Percentiles rank a stretch among this genome's conserved stretches.
phyloP scores from a whole-genome alignment of 208 protist genomes.

The Leishmania martiniquensis region DNA sequence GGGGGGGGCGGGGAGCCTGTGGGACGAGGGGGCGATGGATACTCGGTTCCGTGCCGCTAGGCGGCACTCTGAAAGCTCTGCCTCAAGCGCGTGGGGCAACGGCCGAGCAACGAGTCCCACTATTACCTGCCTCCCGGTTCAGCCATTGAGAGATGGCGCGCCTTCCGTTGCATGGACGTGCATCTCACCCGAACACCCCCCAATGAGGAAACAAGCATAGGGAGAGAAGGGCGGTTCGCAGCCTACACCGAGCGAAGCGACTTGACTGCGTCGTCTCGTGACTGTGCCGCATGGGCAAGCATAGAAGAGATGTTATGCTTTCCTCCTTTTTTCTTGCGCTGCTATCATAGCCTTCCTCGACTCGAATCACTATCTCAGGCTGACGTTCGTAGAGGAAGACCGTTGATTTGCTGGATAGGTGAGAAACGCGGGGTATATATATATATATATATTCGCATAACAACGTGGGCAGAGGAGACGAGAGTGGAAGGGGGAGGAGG shows the following conservation, averaged over 20 bases:
- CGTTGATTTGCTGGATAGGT: background rate
- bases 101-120: background rate
- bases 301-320: too few species aligned
- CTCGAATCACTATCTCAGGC: too few species aligned
- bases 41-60: background rate
- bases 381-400: background rate
- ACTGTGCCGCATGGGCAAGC: too few species aligned
- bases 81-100: background rate
- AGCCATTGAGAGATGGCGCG: background rate
- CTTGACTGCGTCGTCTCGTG: too few species aligned
- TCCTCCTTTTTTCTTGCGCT: too few species aligned
- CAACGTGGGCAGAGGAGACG: background rate
- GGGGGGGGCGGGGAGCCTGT: too few species aligned
- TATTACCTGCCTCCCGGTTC: background rate
- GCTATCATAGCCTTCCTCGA: too few species aligned
- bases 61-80: background rate
- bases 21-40: too few species aligned
- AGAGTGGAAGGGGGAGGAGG: background rate
- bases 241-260: too few species aligned
- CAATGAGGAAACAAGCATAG: conserved; percentile 14
- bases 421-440: background rate
- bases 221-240: background rate
- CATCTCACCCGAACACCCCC: background rate
- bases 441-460: too few species aligned
- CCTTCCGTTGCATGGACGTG: background rate